These are phyloP conservation scores for Nemania abortiva DNA, from an alignment of 2,329 filamentous ascomycete species.

Conservation along the genomic window DNA sequence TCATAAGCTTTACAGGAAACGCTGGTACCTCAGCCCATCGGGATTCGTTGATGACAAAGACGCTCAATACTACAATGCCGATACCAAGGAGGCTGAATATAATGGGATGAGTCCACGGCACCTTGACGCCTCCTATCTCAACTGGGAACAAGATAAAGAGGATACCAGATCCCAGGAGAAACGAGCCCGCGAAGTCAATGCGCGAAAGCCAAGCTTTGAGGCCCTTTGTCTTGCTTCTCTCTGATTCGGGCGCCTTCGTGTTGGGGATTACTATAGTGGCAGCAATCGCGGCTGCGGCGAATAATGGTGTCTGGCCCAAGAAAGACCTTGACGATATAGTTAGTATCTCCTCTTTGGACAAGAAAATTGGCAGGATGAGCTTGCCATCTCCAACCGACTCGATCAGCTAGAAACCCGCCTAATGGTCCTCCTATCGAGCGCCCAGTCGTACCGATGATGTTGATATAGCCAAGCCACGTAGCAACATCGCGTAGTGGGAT, in stretches of 20 bases:
- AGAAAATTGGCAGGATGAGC: no score
- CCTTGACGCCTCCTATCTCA: constrained; percentile 55
- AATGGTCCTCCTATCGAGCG: constrained; percentile 66
- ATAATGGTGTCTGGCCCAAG: constrained; percentile 67
- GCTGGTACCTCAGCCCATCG: constrained; percentile 66
- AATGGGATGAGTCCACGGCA: constrained; percentile 55
- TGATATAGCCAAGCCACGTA: constrained; percentile 66
- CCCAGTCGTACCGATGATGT: constrained; percentile 64
- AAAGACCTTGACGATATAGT: constrained; percentile 62
- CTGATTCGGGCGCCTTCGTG: constrained; percentile 32
- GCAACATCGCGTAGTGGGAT: constrained; percentile 66
- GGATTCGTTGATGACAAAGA: constrained; percentile 55
- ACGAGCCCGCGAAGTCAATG: constrained; percentile 70
- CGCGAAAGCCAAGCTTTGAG: constrained; percentile 58
- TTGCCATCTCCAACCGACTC: constrained; percentile 74
- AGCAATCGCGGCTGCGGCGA: constrained; percentile 60
- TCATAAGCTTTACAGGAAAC: constrained; percentile 67
- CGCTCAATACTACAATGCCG: constrained; percentile 46
- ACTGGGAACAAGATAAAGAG: constrained; percentile 56
- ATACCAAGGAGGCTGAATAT: constrained; percentile 51
- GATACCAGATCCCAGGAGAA: constrained; percentile 55
- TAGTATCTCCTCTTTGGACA: background rate
- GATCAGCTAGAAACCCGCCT: constrained; percentile 71
- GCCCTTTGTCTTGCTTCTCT: constrained; percentile 30
- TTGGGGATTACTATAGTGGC: constrained; percentile 54